Percentiles rank a stretch among this genome's conserved stretches.
Conservation (phyloP, 495 filamentous ascomycete genomes). For the Talaromyces stipitatus region DNA sequence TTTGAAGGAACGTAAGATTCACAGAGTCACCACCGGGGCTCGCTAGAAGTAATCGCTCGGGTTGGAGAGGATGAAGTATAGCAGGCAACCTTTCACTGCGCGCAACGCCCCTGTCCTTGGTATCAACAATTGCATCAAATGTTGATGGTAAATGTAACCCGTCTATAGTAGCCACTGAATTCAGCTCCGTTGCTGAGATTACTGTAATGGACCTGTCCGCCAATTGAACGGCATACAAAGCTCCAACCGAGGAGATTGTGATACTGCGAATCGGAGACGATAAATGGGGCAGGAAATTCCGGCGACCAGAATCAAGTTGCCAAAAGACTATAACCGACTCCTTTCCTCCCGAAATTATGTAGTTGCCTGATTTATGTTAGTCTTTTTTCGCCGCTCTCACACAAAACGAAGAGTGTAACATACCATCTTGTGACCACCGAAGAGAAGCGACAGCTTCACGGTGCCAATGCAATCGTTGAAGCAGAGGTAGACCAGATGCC, state of each 20-base stretch:
- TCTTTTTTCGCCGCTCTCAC: conserved; percentile 4
- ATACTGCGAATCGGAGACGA: conserved; percentile 75
- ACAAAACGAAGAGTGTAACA: conserved; percentile 15
- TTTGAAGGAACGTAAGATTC: conserved; percentile 60
- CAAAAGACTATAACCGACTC: conserved; percentile 92
- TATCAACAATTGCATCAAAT: background rate
- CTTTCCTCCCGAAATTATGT: conserved; percentile 83
- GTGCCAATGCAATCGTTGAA: conserved; percentile 78
- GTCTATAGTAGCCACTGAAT: conserved; percentile 69
- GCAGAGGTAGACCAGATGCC: conserved; percentile 19
- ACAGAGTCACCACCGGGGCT: conserved; percentile 44
- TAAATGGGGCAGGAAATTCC: conserved; percentile 80
- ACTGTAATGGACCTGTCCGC: conserved; percentile 88
- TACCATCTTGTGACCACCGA: conserved; percentile 89
- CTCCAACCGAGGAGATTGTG: conserved; percentile 68
- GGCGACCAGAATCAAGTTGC: conserved; percentile 81
- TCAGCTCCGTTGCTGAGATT: conserved; percentile 79
- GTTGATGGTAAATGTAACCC: conserved; percentile 60
- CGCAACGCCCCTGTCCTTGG: background rate
- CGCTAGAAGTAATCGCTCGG: conserved; percentile 52
- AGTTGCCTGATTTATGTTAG: conserved; percentile 62
- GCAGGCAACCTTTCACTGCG: conserved; percentile 15
- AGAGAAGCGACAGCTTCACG: conserved; percentile 68
- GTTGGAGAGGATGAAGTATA: conserved; percentile 47
- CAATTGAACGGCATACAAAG: conserved; percentile 72